Evolutionary conservation across 2,329 filamentous ascomycete species (phyloP), one percentile per base, ranked within the genome.

Genomic region (Dichotomopilus funicola): DNA sequence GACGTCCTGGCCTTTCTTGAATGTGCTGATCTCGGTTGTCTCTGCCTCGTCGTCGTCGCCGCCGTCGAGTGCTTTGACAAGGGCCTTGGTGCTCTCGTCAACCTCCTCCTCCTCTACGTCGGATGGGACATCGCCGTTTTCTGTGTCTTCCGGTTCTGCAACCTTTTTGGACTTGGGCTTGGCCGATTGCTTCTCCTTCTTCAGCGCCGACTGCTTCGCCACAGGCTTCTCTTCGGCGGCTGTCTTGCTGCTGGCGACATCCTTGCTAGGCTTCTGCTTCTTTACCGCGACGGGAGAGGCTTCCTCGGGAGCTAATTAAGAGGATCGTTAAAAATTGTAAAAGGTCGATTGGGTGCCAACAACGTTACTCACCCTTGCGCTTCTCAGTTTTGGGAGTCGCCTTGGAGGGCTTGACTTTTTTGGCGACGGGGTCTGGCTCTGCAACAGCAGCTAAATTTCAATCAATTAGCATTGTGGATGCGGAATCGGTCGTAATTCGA

Each of bases 1-100:
- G 10, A 66, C 64, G 33, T 64, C 62, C n/a, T 66, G 57, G 13
- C 59, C 64, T 62, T 64, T 65, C 49, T 66, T 67, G 55, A 56
- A 66, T 40, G 61, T 65, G 56, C 61, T 58, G 57, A 59, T 42
- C 35, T 58, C 58, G 8, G 54, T 45, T 27, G 19, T 27, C 19
- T n/a, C n/a, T n/a, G 19, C 19, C 35, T 47, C 59, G 8, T 64
- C 61, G 43, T 64, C 61, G 43, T 63, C 58, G 49, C 55, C 63
- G 56, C 59, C 60, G 59, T 65, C 64, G 55, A 66, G 61, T 6
- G 57, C 47, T 35, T 63, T 49, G 12, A 64, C 60, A 7, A 67
- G 63, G 8, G 63, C 63, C 43, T 61, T 55, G 33, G 65, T 67
- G 47, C 62, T 52, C n/a, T 57, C 61, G 51, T 66, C 65, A 31